Evolutionary conservation across 192 early-diverging fungal species (phyloP).

Genomic region (Coemansia biformis): DNA sequence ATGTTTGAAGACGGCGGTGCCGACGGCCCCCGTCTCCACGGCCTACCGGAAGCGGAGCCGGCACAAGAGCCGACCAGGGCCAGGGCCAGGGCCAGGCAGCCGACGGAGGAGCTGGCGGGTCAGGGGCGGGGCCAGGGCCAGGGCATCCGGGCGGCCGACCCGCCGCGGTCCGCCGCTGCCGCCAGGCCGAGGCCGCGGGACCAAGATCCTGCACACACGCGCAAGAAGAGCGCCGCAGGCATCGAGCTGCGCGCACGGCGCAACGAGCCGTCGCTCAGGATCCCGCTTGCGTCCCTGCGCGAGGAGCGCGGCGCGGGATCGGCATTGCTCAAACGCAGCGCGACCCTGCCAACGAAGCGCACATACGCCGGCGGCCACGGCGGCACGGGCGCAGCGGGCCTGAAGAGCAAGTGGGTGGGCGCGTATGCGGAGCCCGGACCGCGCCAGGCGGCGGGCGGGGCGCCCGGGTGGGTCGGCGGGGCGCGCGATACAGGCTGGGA

Average conservation of each 20-base stretch:
- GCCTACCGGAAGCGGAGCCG: too few species aligned
- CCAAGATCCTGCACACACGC: not conserved
- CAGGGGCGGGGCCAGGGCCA: too few species aligned
- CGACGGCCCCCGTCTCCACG: too few species aligned
- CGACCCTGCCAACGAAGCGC: constrained; percentile 38
- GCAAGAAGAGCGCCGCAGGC: constrained; percentile 13
- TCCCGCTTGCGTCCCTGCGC: constrained; percentile 19
- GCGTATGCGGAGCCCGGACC: constrained; percentile 14
- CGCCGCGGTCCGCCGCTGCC: too few species aligned
- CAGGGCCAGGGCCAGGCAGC: too few species aligned
- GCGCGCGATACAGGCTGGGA: constrained; percentile 33
- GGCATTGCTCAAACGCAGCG: constrained; percentile 34
- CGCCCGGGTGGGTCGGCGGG: constrained; percentile 18
- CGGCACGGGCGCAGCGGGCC: constrained; percentile 4
- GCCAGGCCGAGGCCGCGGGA: too few species aligned
- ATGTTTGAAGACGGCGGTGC: constrained; percentile 16
- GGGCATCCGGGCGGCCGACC: too few species aligned
- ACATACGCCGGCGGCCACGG: constrained; percentile 3
- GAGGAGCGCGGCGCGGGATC: constrained; percentile 18
- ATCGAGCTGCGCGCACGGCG: constrained; percentile 29
- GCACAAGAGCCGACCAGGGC: too few species aligned
- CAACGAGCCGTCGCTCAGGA: constrained; percentile 24
- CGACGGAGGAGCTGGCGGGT: too few species aligned
- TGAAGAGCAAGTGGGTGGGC: constrained; percentile 34
- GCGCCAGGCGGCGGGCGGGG: constrained; percentile 17